A percentile compares a stretch with the other conserved stretches of the same genome.
phyloP scores from a whole-genome alignment of 305 asterid species.

The Rubia peregrina region DNA sequence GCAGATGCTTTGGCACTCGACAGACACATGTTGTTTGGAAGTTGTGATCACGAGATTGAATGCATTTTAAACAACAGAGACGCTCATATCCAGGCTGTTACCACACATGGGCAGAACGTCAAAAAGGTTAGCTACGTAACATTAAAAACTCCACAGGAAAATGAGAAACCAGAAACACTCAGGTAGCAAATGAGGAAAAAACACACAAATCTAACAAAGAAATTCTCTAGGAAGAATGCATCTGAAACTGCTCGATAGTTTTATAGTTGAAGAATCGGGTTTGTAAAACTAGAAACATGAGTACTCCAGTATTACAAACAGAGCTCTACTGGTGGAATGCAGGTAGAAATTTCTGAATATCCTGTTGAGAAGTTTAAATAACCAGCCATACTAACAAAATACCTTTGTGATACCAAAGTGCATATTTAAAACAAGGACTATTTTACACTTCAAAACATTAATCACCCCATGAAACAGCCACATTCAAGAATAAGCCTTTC shows the following conservation, averaged over 20 bases:
- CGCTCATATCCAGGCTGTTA: slow-evolving; percentile 88
- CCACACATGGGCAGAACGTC: background rate
- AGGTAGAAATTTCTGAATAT: background rate
- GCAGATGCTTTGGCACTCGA: slow-evolving; percentile 78
- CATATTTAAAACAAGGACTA: background rate
- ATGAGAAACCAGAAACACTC: too few relatives aligned
- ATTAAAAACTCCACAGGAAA: background rate
- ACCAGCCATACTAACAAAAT: background rate
- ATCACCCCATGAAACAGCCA: background rate
- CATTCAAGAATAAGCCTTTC: background rate
- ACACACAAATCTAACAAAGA: background rate
- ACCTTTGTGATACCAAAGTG: background rate
- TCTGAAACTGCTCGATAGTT: background rate
- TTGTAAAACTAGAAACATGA: background rate
- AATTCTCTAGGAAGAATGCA: background rate
- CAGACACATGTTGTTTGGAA: slow-evolving; percentile 86
- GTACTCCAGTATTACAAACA: background rate
- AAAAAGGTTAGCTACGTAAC: background rate
- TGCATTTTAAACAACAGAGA: slow-evolving; percentile 87
- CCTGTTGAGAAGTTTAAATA: background rate
- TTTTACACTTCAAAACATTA: background rate
- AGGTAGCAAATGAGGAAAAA: background rate
- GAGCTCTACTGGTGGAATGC: background rate
- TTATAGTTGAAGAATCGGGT: background rate
- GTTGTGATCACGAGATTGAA: slow-evolving; percentile 92